phyloP scores from a whole-genome alignment of 2,329 filamentous ascomycete genomes.

The Beauveria caledonica region DNA sequence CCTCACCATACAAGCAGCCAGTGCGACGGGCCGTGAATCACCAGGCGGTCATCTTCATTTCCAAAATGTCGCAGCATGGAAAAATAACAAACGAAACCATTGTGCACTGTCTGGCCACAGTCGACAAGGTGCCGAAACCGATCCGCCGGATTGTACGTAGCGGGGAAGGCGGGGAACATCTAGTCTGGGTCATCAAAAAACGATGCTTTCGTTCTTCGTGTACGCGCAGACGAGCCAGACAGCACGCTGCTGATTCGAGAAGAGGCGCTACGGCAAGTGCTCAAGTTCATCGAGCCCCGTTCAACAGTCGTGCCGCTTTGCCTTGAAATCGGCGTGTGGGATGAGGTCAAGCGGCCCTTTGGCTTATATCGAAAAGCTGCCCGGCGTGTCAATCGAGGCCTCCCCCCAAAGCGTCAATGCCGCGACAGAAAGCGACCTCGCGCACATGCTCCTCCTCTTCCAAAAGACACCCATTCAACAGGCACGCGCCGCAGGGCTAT shows the following conservation, averaged over 20 bases:
- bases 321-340: not conserved
- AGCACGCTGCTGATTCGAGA: not conserved
- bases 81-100: not conserved
- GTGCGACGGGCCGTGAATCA: not conserved
- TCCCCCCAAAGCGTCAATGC: not conserved
- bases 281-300: not conserved
- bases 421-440: not conserved
- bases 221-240: not conserved
- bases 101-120: not conserved
- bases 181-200: conserved; percentile 8
- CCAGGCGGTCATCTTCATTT: not conserved
- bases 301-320: not conserved
- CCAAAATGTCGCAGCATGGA: not conserved
- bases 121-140: not conserved
- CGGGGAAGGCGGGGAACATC: conserved; percentile 9
- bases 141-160: not conserved
- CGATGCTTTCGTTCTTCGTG: conserved; percentile 2
- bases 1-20: not conserved
- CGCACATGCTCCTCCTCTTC: not conserved
- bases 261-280: not conserved
- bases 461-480: not conserved
- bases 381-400: not conserved
- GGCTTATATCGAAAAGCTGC: conserved; percentile 7
- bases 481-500: not conserved
- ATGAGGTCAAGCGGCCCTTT: not conserved